Base-by-base conservation (phyloP, 2,329 filamentous ascomycete genomes). In the Sordariomycetes sp. region DNA sequence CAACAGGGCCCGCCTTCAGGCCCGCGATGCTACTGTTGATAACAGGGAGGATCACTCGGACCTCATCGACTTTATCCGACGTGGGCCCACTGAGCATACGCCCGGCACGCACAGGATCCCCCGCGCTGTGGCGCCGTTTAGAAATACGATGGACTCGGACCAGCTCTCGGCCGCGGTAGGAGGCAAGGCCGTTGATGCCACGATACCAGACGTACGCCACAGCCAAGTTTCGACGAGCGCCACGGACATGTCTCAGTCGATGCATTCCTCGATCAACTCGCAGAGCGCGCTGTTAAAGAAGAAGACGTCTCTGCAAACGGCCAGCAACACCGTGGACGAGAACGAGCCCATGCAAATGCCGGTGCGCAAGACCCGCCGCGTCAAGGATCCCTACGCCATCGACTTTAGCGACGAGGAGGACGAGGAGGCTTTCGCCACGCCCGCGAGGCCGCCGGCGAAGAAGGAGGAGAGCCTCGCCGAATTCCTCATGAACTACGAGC, bases 51-150 rank as follows among this genome's bases (percentile, higher is more conserved):
- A 85, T 62, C 95, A 85, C 58, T 87, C 89, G 13, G 94, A 96
- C 60, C 74, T 99, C 59, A 96, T 96, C 62, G 91, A 97, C 67
- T 97, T 99, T 68, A 95, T 99, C 62, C 85, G 91, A 52, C 85
- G 89, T 66, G 92, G 91, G 1, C 90, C 90, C 2, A 86, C 88
- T 0, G 72, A 75, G 8, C 28, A 32, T 36, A 76, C 75, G 51
- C 77, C 78, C 28, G 59, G 53, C 28, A 80, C 80, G 61, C 87
- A 84, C 59, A 84, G 89, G 25, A 94, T 95, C 60, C 87, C 90
- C 50, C 84, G 88, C 20, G 82, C 81, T n/a, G 85, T 94, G 13
- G 90, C 90, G 10, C 89, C 90, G 1, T 95, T 95, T 74, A 80
- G 89, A 57, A 85, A 80, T 39, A 92, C 90, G 0, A 87, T 91